Evolutionary conservation across 768 basidiomycete genomes (phyloP), one percentile per base, ranked within the genome.

Genomic region (Neoboletus magnificus): DNA sequence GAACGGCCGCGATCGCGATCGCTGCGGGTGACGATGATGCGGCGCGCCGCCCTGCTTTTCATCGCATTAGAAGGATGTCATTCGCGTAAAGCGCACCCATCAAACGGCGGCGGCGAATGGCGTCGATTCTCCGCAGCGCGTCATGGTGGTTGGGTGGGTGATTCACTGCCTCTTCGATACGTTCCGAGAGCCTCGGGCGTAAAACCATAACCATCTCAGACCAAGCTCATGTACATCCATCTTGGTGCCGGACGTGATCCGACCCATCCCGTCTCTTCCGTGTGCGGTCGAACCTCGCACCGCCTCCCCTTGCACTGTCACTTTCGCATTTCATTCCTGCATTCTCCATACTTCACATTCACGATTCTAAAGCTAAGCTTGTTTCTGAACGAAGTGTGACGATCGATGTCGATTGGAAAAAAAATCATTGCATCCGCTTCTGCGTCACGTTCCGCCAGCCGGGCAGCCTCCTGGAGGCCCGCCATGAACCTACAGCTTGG

Each of bases 401-500:
- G 45, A 59, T 60, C 58, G 42, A 16, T 15, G 40, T 25, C n/a
- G 46, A 35, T 15, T 40, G 22, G 10, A 32, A 40, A 46, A 23
- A 37, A 39, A 39, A 39, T 18, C 10, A 33, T 42, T 49, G 62
- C 29, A 35, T 64, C 62, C 48, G 54, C 43, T 45, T 55, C 44
- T 50, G 30, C 25, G 25, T 63, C 52, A 40, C 60, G 29, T 66
- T 64, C 63, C 57, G 64, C 33, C 32, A 37, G 15, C 53, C 55
- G 52, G 57, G 41, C 29, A 50, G 35, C 41, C 44, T 52, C 33
- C 40, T 55, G 63, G 60, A 54, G 22, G 60, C 36, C 63, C 64
- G 63, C 59, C 50, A 23, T 66, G 64, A 59, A 63, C 57, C 61
- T 60, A 63, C 61, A 64, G 60, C 36, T 55, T 57, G 61, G 47